Percentiles rank a stretch among this genome's conserved stretches.
These are phyloP conservation scores for Citeromyces hawaiiensis DNA, from an alignment of 1,139 yeast genomes.

Conservation along the genomic window DNA sequence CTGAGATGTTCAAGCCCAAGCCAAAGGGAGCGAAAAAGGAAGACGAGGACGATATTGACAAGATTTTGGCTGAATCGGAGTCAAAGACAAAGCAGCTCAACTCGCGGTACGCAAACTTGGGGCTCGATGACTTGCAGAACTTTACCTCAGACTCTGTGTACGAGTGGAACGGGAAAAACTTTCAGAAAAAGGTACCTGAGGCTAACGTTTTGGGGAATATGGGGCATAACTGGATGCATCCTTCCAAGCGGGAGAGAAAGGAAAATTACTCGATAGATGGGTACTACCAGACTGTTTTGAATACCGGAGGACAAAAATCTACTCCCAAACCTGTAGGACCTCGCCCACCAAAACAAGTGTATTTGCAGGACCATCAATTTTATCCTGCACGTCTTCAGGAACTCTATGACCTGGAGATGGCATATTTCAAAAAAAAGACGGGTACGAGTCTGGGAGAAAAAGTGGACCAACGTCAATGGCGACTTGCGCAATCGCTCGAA, in stretches of 20 bases:
- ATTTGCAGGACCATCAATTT: constrained; percentile 63
- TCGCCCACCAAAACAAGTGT: constrained; percentile 55
- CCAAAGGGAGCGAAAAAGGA: constrained; percentile 19
- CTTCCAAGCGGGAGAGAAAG: constrained; percentile 67
- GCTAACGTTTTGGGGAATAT: constrained; percentile 9
- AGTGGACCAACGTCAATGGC: constrained; percentile 28
- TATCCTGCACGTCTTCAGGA: constrained; percentile 48
- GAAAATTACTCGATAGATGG: constrained; percentile 70
- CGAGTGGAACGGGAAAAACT: constrained; percentile 96
- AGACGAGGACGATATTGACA: constrained; percentile 62
- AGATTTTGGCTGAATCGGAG: constrained; percentile 63
- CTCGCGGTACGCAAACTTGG: constrained; percentile 70
- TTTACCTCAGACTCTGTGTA: constrained; percentile 76
- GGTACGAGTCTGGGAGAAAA: constrained; percentile 32
- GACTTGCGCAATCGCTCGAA: constrained; percentile 40
- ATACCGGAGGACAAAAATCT: constrained; percentile 33
- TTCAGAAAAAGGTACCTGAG: constrained; percentile 45
- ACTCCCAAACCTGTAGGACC: constrained; percentile 24
- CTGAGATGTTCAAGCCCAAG: constrained; percentile 38
- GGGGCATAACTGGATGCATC: constrained; percentile 55
- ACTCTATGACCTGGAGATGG: constrained; percentile 53
- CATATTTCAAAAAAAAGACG: constrained; percentile 38
- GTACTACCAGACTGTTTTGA: constrained; percentile 66
- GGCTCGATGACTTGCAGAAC: constrained; percentile 84
- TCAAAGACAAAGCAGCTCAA: constrained; percentile 68